Evolutionary conservation across 2,329 filamentous ascomycete genomes (phyloP).

Genomic region (Ceratocystis harringtonii): DNA sequence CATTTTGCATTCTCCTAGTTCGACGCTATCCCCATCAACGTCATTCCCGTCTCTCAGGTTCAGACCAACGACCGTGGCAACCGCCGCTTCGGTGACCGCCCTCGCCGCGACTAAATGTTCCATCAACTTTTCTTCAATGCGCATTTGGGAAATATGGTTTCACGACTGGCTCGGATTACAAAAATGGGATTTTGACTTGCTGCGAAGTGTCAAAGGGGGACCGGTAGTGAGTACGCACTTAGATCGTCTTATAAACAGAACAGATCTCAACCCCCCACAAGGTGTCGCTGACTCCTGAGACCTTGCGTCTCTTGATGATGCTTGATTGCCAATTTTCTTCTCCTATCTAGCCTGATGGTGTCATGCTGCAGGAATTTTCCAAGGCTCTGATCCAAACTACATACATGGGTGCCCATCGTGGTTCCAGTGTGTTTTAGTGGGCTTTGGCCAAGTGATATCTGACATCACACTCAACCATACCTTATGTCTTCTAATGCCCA

Average conservation of each 20-base stretch:
- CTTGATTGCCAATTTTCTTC: slow-evolving; percentile 70
- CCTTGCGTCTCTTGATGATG: slow-evolving; percentile 47
- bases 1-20: slow-evolving; percentile 45
- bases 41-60: slow-evolving; percentile 77
- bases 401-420: background rate
- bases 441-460: background rate
- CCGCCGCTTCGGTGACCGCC: slow-evolving; percentile 56
- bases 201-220: slow-evolving; percentile 40
- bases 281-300: slow-evolving; percentile 78
- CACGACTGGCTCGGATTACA: slow-evolving; percentile 12
- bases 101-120: slow-evolving; percentile 30
- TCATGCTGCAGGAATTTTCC: slow-evolving; percentile 2
- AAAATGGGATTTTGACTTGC: slow-evolving; percentile 25
- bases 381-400: background rate
- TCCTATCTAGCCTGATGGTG: background rate
- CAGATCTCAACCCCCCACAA: slow-evolving; percentile 47
- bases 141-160: slow-evolving; percentile 22
- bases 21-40: slow-evolving; percentile 94
- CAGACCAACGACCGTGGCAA: slow-evolving; percentile 66
- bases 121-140: slow-evolving; percentile 9
- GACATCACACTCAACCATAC: background rate
- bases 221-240: slow-evolving; percentile 39
- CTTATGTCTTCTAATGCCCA: background rate
- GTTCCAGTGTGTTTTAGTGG: background rate
- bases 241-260: slow-evolving; percentile 38